Percentiles rank a stretch among this genome's conserved stretches.
Conservation (phyloP, 208 protist species). For the Leptomonas pyrrhocoris region DNA sequence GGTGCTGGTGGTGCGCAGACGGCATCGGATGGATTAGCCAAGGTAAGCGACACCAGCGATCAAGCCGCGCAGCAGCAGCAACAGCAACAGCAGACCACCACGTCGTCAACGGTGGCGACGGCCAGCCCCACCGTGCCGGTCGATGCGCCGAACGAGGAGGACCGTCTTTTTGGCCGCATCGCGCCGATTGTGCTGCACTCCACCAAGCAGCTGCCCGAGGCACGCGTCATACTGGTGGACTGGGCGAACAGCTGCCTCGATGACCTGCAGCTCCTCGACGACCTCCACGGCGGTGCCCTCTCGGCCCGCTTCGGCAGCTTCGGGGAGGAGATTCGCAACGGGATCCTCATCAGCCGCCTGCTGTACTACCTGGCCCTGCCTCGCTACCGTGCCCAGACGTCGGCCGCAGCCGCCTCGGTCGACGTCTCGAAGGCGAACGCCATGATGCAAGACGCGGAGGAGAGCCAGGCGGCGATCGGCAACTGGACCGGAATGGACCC, state of each 20-base stretch:
- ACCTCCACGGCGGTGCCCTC: constrained; percentile 74
- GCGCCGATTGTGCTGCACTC: constrained; percentile 82
- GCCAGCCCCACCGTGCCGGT: neutral
- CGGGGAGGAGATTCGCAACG: constrained; percentile 82
- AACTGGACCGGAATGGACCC: constrained; percentile 37
- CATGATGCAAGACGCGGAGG: neutral
- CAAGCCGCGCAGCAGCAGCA: neutral
- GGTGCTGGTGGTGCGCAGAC: neutral
- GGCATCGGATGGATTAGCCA: neutral
- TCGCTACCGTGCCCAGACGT: constrained; percentile 58
- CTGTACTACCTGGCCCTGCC: constrained; percentile 90
- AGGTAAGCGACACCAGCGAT: neutral
- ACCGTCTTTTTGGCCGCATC: constrained; percentile 80
- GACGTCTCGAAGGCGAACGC: neutral
- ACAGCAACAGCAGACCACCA: constrained; percentile 6
- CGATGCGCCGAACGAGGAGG: constrained; percentile 47
- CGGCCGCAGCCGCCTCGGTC: constrained; percentile 13
- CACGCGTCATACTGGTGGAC: constrained; percentile 80
- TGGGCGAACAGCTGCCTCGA: constrained; percentile 89
- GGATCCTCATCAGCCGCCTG: constrained; percentile 80
- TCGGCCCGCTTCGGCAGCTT: constrained; percentile 73
- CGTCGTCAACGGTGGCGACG: neutral
- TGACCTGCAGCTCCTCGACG: constrained; percentile 82
- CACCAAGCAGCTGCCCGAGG: constrained; percentile 67
- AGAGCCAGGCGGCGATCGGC: neutral